Conservation (phyloP, 192 early-diverging fungal genomes). For the Radiomyces spectabilis region DNA sequence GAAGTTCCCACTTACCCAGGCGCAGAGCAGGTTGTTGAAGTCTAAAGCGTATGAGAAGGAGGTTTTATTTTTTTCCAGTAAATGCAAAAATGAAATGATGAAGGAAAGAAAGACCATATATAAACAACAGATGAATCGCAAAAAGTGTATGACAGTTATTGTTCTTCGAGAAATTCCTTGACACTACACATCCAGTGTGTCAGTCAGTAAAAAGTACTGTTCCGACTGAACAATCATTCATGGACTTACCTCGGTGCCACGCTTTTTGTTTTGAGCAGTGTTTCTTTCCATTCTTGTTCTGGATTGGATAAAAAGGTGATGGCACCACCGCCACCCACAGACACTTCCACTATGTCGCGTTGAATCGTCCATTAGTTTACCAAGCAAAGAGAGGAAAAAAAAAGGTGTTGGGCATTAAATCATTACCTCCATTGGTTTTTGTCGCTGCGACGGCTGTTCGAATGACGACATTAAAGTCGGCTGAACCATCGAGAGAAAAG, state of each 20-base stretch:
- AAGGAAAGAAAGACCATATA: no score
- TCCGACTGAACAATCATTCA: not conserved
- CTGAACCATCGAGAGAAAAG: conserved; percentile 49
- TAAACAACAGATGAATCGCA: no score
- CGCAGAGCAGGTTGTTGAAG: conserved; percentile 59
- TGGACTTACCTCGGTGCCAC: conserved; percentile 42
- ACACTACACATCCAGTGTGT: conserved; percentile 1
- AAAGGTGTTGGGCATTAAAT: not conserved
- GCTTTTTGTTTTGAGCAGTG: conserved; percentile 66
- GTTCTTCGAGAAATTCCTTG: conserved; percentile 13
- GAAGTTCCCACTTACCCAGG: conserved; percentile 66
- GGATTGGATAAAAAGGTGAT: conserved; percentile 84
- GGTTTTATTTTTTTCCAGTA: no score
- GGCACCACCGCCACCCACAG: conserved; percentile 91
- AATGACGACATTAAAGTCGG: conserved; percentile 86
- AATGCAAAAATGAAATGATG: no score
- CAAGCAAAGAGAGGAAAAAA: not conserved
- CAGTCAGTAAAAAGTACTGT: not conserved
- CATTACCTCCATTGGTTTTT: not conserved
- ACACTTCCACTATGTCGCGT: conserved; percentile 52
- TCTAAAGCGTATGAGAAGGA: not conserved
- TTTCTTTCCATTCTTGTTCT: conserved; percentile 81
- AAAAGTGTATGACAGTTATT: no score
- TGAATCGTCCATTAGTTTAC: no score
- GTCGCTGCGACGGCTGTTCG: conserved; percentile 68